phyloP scores from a whole-genome alignment of 176 grass and related monocot genomes.

The Aegilops speltoides region DNA sequence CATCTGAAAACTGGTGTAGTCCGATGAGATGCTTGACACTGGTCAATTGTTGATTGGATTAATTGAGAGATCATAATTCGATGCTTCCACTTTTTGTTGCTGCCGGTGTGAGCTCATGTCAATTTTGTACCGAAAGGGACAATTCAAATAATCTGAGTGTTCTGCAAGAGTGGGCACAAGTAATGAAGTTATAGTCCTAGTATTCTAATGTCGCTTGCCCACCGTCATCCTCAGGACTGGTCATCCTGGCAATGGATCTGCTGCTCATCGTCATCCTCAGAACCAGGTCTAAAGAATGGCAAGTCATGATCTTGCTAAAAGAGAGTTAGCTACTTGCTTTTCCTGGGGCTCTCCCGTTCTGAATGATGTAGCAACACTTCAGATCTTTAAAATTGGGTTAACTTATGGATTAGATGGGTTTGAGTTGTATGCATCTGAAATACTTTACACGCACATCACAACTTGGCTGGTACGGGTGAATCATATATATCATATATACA shows the following conservation, averaged over 20 bases:
- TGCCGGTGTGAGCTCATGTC: background rate
- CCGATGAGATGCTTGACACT: background rate
- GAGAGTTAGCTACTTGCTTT: background rate
- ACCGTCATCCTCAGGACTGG: background rate
- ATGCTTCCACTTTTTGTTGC: background rate
- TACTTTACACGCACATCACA: background rate
- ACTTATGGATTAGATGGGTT: background rate
- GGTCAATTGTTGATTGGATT: background rate
- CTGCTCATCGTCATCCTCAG: background rate
- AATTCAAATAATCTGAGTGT: background rate
- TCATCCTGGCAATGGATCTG: background rate
- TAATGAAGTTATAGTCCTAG: background rate
- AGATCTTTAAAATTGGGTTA: background rate
- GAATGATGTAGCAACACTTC: background rate
- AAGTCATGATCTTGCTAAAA: background rate
- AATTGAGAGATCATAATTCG: background rate
- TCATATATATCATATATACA: background rate
- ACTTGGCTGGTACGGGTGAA: background rate
- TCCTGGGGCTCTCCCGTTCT: background rate
- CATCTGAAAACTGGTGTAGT: background rate
- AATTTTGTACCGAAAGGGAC: background rate
- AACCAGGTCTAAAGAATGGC: background rate
- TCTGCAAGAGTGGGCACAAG: background rate
- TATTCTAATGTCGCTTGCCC: background rate
- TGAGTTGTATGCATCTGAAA: conserved; percentile 10